phyloP scores from a whole-genome alignment of 306 rosid species.

The Gastrolobium villosum region DNA sequence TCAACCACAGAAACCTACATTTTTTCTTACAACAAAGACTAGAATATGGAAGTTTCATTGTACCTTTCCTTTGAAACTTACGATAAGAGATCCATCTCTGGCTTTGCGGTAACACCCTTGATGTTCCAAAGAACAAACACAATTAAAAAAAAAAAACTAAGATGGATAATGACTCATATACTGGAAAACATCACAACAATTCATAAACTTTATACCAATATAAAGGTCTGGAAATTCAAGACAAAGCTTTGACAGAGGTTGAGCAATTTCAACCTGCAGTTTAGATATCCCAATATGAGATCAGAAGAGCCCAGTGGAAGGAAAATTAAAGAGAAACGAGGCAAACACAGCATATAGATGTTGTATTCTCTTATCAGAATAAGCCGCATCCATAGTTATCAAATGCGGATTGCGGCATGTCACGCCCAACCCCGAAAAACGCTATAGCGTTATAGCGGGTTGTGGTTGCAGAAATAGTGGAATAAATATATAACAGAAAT shows the following conservation, averaged over 20 bases:
- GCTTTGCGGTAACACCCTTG: conserved; percentile 81
- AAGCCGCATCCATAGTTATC: neutral
- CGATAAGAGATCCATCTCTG: conserved; percentile 62
- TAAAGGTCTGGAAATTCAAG: conserved; percentile 88
- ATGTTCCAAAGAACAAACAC: conserved; percentile 43
- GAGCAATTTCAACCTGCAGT: conserved; percentile 87
- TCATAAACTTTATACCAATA: conserved; percentile 69
- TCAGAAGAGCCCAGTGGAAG: conserved; percentile 10
- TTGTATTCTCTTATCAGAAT: conserved; percentile 7
- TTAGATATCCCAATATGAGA: conserved; percentile 35
- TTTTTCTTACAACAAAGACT: conserved; percentile 4
- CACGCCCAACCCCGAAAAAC: too few relatives aligned
- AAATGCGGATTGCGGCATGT: too few relatives aligned
- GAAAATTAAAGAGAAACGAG: conserved; percentile 15
- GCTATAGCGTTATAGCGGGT: too few relatives aligned
- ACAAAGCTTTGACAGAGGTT: conserved; percentile 76
- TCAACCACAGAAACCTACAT: conserved; percentile 3
- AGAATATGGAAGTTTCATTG: conserved; percentile 18
- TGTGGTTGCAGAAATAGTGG: too few relatives aligned
- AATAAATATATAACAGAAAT: too few relatives aligned
- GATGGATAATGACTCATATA: conserved; percentile 35
- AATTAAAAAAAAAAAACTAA: conserved; percentile 37
- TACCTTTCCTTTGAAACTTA: conserved; percentile 85
- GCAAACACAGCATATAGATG: conserved; percentile 5
- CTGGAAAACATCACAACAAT: conserved; percentile 27